Conservation (phyloP, 257 asterid genomes). For the Solanum bulbocastanum region DNA sequence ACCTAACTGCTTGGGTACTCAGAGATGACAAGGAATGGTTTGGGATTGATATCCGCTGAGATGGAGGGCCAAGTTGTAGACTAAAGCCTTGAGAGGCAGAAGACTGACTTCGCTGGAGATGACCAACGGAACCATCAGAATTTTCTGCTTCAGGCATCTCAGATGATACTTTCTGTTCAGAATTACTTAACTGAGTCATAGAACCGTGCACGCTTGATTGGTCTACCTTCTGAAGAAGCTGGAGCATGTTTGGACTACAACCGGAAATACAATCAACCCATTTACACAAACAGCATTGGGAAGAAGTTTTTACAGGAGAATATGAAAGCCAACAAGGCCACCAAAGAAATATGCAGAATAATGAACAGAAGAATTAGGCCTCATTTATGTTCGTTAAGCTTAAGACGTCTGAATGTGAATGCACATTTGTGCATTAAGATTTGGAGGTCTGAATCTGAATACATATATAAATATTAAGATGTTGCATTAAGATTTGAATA, state of each 20-base stretch:
- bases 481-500: neutral
- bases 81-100: constrained; percentile 71
- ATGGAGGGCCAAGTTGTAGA: constrained; percentile 89
- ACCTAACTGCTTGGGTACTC: constrained; percentile 22
- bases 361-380: neutral
- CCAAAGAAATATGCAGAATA: neutral
- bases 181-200: constrained; percentile 16
- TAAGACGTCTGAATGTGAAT: neutral
- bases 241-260: constrained; percentile 83
- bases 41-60: constrained; percentile 36
- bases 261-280: constrained; percentile 6
- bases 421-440: neutral
- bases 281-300: neutral
- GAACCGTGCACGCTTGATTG: constrained; percentile 47
- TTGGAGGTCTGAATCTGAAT: neutral
- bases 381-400: neutral
- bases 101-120: constrained; percentile 46
- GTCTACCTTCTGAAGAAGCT: constrained; percentile 87
- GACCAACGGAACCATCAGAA: constrained; percentile 38
- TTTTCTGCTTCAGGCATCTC: constrained; percentile 39
- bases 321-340: neutral
- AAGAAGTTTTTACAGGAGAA: neutral
- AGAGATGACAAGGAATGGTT: constrained; percentile 36
- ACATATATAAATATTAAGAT: neutral
- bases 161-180: constrained; percentile 34